Evolutionary conservation across 306 rosid genomes (phyloP).

Genomic region (Gynostemma pentaphyllum): DNA sequence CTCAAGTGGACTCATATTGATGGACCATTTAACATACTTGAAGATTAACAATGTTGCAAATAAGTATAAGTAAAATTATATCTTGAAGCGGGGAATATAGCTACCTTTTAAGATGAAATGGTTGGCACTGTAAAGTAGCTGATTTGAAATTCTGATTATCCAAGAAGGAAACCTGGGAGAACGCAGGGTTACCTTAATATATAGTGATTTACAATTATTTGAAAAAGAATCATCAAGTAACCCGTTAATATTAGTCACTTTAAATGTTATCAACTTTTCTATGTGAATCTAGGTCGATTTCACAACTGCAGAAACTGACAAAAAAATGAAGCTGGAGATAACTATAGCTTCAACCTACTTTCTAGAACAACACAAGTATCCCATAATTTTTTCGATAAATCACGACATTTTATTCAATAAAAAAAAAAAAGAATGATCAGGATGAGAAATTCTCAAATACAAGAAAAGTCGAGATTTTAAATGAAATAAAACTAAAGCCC

Average conservation of each 20-base stretch:
- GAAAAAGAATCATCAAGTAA: background rate
- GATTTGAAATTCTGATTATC: constrained; percentile 38
- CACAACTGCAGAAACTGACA: background rate
- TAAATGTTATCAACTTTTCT: too few relatives aligned
- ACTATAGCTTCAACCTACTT: background rate
- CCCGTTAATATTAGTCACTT: background rate
- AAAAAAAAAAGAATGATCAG: too few relatives aligned
- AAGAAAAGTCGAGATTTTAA: too few relatives aligned
- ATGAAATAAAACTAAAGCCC: too few relatives aligned
- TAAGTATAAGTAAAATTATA: background rate
- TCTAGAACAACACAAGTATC: constrained; percentile 4
- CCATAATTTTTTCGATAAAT: too few relatives aligned
- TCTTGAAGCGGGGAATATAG: background rate
- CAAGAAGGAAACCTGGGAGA: constrained; percentile 36
- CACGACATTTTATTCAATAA: too few relatives aligned
- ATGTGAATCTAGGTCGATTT: background rate
- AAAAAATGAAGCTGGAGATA: background rate
- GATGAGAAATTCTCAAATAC: too few relatives aligned
- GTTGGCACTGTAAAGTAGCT: constrained; percentile 31
- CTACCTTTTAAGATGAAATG: constrained; percentile 48
- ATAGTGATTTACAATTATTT: background rate
- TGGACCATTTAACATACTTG: constrained; percentile 1
- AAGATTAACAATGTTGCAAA: background rate
- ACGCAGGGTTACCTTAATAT: background rate
- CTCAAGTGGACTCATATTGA: background rate